phyloP scores from a whole-genome alignment of 73 alveolate genomes.

The Loxodes magnus region DNA sequence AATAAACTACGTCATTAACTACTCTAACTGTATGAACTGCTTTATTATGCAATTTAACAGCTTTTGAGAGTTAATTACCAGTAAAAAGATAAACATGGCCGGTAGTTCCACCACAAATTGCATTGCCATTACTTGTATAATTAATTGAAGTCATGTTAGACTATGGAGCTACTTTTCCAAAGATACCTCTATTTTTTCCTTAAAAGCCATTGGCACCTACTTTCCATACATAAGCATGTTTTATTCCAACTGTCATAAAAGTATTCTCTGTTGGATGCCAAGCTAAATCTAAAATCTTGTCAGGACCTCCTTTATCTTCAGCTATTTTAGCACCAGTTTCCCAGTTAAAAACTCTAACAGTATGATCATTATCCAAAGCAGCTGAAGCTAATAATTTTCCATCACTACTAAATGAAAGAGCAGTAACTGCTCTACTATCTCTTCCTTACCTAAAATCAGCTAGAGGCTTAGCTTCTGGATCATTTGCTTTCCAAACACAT shows the following conservation, averaged over 20 bases:
- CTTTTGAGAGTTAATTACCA: constrained; percentile 23
- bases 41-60: constrained; percentile 45
- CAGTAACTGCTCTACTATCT: constrained; percentile 76
- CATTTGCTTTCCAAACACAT: constrained; percentile 74
- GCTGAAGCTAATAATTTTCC: constrained; percentile 70
- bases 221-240: constrained; percentile 77
- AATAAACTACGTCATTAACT: constrained; percentile 26
- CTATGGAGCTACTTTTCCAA: constrained; percentile 42
- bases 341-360: constrained; percentile 68
- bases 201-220: constrained; percentile 39
- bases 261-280: constrained; percentile 46
- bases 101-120: constrained; percentile 70
- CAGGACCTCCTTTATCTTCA: constrained; percentile 80
- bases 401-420: constrained; percentile 71
- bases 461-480: constrained; percentile 65
- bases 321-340: constrained; percentile 49
- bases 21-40: constrained; percentile 37
- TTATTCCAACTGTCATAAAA: constrained; percentile 72
- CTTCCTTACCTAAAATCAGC: constrained; percentile 55
- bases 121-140: constrained; percentile 56
- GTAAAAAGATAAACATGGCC: constrained; percentile 46
- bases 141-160: constrained; percentile 57
- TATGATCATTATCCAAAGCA: constrained; percentile 88
- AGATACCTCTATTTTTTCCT: constrained; percentile 63
- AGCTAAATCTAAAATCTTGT: constrained; percentile 73